Conservation (phyloP, 495 filamentous ascomycete species). For the Achaetomiella virescens region DNA sequence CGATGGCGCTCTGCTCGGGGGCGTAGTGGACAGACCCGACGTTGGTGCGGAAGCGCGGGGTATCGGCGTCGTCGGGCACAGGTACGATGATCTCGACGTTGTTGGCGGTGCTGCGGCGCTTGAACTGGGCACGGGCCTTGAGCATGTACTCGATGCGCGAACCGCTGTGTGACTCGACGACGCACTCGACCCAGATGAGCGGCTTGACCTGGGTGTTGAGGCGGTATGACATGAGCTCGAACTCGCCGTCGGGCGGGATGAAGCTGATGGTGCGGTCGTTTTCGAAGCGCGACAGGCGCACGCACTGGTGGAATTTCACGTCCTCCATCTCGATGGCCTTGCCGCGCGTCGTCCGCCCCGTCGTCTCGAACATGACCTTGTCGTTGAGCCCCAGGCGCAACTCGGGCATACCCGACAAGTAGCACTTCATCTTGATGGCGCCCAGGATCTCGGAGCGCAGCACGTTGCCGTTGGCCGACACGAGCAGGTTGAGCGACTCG, state of each 20-base stretch:
- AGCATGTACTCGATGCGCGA: constrained; percentile 97
- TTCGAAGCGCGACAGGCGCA: constrained; percentile 90
- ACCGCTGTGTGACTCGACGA: constrained; percentile 91
- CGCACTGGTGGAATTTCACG: constrained; percentile 99
- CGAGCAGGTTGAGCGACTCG: constrained; percentile 93
- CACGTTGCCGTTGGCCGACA: constrained; percentile 91
- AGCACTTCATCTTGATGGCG: constrained; percentile 99
- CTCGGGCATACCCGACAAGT: constrained; percentile 97
- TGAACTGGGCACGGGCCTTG: constrained; percentile 98
- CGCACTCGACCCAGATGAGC: constrained; percentile 97
- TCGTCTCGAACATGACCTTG: constrained; percentile 99
- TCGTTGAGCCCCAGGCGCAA: constrained; percentile 93
- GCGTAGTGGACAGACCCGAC: constrained; percentile 98
- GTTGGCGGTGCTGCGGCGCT: constrained; percentile 94
- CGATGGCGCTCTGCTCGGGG: constrained; percentile 92
- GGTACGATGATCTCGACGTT: constrained; percentile 98
- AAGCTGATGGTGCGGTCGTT: constrained; percentile 99
- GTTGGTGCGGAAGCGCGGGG: constrained; percentile 93
- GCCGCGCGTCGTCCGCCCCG: constrained; percentile 85
- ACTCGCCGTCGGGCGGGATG: constrained; percentile 96
- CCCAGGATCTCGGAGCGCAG: constrained; percentile 95
- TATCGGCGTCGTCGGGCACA: constrained; percentile 95
- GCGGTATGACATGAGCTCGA: constrained; percentile 99
- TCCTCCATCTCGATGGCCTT: constrained; percentile 99
- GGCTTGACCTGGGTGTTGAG: constrained; percentile 98